phyloP scores from a whole-genome alignment of 306 rosid genomes.

The Ormosia semicastrata region DNA sequence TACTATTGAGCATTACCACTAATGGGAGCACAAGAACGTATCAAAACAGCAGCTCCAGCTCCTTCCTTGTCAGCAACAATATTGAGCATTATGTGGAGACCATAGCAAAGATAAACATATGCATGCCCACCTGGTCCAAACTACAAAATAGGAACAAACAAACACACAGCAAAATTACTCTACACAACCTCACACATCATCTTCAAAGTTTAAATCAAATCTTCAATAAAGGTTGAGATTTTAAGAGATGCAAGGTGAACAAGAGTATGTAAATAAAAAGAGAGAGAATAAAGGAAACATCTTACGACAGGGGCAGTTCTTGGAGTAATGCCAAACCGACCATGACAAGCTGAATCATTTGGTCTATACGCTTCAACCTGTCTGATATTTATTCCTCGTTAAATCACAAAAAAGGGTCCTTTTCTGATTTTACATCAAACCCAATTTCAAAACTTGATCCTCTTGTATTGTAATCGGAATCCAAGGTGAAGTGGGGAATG shows the following conservation, averaged over 20 bases:
- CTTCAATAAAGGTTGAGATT: background rate
- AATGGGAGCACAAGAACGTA: constrained; percentile 93
- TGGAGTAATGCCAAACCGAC: constrained; percentile 87
- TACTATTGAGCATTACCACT: constrained; percentile 47
- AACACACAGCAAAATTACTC: background rate
- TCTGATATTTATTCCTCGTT: background rate
- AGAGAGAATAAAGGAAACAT: background rate
- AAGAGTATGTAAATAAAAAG: background rate
- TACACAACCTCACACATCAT: background rate
- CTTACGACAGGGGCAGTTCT: constrained; percentile 94
- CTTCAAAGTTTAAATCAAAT: background rate
- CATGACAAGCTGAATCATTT: constrained; percentile 86
- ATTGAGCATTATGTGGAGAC: constrained; percentile 77
- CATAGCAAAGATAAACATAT: constrained; percentile 84
- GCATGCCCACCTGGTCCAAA: constrained; percentile 96
- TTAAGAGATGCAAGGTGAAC: background rate
- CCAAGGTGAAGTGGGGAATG: background rate
- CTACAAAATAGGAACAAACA: constrained; percentile 40
- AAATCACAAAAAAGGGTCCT: background rate
- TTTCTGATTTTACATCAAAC: background rate
- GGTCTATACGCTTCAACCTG: constrained; percentile 93
- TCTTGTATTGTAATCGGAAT: background rate
- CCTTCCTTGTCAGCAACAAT: constrained; percentile 93
- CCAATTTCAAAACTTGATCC: background rate
- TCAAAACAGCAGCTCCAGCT: constrained; percentile 80